Conservation (phyloP, 2,329 filamentous ascomycete species). For the Aspergillus quadricinctus region DNA sequence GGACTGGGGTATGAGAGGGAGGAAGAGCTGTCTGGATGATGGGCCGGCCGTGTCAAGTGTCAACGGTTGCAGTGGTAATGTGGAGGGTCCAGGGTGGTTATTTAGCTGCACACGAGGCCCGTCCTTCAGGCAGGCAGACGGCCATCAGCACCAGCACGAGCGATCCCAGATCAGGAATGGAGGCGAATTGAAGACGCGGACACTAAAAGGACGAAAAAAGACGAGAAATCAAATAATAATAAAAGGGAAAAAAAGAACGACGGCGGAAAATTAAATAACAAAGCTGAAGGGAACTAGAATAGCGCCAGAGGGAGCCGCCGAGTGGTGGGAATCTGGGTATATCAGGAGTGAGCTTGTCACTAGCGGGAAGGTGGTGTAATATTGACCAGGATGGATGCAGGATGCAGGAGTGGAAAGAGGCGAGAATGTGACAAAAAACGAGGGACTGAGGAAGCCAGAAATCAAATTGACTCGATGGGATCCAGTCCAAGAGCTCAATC, state of each 20-base stretch:
- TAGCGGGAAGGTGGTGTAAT: constrained; percentile 38
- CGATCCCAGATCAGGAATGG: constrained; percentile 15
- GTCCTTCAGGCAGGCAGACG: constrained; percentile 20
- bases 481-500: constrained; percentile 6
- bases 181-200: constrained; percentile 7
- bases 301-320: constrained; percentile 15
- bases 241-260: constrained; percentile 10
- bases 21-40: constrained; percentile 11
- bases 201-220: constrained; percentile 8
- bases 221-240: constrained; percentile 12
- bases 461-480: constrained; percentile 9
- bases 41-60: constrained; percentile 15
- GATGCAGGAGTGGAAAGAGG: constrained; percentile 23
- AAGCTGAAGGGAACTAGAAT: constrained; percentile 9
- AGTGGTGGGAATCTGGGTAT: constrained; percentile 17
- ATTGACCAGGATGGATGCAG: constrained; percentile 35
- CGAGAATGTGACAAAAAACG: constrained; percentile 20
- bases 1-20: constrained; percentile 13
- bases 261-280: constrained; percentile 10
- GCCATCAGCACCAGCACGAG: constrained; percentile 9
- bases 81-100: constrained; percentile 40
- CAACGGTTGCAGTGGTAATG: constrained; percentile 21
- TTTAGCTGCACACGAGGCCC: constrained; percentile 33
- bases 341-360: constrained; percentile 32
- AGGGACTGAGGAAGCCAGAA: constrained; percentile 12